Base-by-base conservation (phyloP, 179 eudicot genomes). In the Beta corolliflora region DNA sequence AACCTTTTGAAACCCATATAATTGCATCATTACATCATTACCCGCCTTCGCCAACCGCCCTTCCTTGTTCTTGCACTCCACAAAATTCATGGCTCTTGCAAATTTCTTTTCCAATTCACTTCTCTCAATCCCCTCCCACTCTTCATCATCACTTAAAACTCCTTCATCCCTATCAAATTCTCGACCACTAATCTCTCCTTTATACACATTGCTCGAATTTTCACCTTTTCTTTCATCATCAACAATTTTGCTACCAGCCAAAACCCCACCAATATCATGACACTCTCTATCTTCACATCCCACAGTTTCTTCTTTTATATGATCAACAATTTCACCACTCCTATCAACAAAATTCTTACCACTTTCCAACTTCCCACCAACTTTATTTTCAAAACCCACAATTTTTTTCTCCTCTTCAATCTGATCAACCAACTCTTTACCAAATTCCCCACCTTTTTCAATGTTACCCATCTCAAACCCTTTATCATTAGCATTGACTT, bases 41-140 rank as follows among this genome's bases (percentile, higher is more conserved):
- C 85, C 88, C 77, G 81, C 53, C 73, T 80, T 88, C 19, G 75
- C 71, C 63, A 81, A 80, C 53, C 64, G 21, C 58, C 81, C 85
- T 78, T 86, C 82, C 65, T 87, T 87, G 5, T 81, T 84, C 4
- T 81, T 78, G 73, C 31, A 5, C 75, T 79, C 88, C 64, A 90
- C 86, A 70, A 83, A 91, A 56, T 83, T 84, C 61, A 83, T 84
- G 2, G 95, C 95, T 59, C 58, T 79, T 52, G 82, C 90, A 84
- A 93, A 93, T 29, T 23, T 81, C 83, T 84, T 87, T 83, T 88
- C 91, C 92, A 92, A 82, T 45, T 93, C 95, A 88, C 87, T 93
- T 81, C 88, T 88, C 83, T 93, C 97, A 73, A 93, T 83, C 65
- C 95, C 97, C 80, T 92, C 95, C 97, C 97, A 93, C 74, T 88